Evolutionary conservation across 805 yeast genomes (phyloP).

Genomic region (Saccharomyces jurei): DNA sequence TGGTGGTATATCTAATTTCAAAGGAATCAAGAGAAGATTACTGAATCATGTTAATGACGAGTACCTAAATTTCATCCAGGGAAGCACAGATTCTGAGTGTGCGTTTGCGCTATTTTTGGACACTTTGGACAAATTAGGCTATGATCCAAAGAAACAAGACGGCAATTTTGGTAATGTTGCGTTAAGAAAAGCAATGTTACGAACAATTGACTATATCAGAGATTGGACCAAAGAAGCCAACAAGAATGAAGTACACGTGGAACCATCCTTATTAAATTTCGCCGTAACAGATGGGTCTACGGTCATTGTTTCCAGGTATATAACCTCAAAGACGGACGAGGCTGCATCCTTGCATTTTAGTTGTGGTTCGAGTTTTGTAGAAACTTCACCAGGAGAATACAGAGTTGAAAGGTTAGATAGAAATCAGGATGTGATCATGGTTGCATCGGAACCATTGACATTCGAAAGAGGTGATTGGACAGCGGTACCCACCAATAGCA

Average conservation of each 20-base stretch:
- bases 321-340: conserved; percentile 83
- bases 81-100: conserved; percentile 94
- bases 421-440: conserved; percentile 91
- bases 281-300: conserved; percentile 91
- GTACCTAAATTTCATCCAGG: conserved; percentile 75
- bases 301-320: conserved; percentile 80
- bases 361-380: conserved; percentile 85
- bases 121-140: conserved; percentile 65
- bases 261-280: conserved; percentile 83
- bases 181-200: conserved; percentile 59
- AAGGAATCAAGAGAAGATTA: conserved; percentile 61
- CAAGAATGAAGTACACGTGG: conserved; percentile 33
- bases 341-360: conserved; percentile 95
- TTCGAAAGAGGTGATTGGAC: conserved; percentile 98
- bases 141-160: conserved; percentile 47
- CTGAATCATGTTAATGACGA: conserved; percentile 70
- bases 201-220: conserved; percentile 67
- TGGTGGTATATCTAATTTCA: conserved; percentile 77
- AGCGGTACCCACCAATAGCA: conserved; percentile 88
- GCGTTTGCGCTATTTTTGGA: conserved; percentile 85
- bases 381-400: conserved; percentile 84
- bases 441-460: conserved; percentile 93
- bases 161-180: conserved; percentile 46
- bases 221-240: conserved; percentile 59
- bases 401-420: conserved; percentile 90